Conservation (phyloP, 2,329 filamentous ascomycete species). For the Dothistroma pini region DNA sequence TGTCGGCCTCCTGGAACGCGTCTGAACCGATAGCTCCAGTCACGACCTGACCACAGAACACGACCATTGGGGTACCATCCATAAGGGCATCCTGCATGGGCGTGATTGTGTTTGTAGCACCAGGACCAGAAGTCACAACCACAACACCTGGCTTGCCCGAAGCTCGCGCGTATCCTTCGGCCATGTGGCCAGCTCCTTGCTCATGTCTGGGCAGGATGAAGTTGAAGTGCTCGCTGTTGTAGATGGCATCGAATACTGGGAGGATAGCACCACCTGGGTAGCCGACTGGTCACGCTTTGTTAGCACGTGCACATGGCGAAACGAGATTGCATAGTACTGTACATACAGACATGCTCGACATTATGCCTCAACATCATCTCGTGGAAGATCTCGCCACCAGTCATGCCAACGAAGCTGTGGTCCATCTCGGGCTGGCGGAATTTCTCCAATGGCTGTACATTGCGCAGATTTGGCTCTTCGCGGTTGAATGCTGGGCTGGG, state of each 20-base stretch:
- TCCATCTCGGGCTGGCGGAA: conserved; percentile 50
- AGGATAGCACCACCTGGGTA: conserved; percentile 96
- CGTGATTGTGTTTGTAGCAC: conserved; percentile 93
- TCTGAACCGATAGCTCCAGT: conserved; percentile 90
- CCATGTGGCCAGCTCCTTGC: conserved; percentile 98
- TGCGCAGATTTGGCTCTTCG: conserved; percentile 37
- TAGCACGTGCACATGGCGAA: conserved; percentile 7
- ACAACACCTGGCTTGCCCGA: conserved; percentile 94
- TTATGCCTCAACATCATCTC: conserved; percentile 96
- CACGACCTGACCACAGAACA: conserved; percentile 90
- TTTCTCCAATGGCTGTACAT: conserved; percentile 46
- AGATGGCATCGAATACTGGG: conserved; percentile 97
- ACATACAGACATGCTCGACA: conserved; percentile 92
- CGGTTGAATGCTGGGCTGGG: conserved; percentile 51
- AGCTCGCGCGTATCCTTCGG: conserved; percentile 90
- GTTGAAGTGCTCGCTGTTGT: conserved; percentile 95
- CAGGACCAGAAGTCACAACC: conserved; percentile 91
- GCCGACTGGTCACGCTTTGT: conserved; percentile 40
- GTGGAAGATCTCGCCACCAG: conserved; percentile 94
- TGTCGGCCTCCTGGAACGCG: conserved; percentile 95
- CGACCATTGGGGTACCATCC: conserved; percentile 92
- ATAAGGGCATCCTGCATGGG: conserved; percentile 95
- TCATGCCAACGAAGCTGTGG: conserved; percentile 81
- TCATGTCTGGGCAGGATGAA: conserved; percentile 95
- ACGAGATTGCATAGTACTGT: conserved; percentile 1